Base-by-base conservation (phyloP, 192 early-diverging fungal genomes). In the Mortierella hygrophila region DNA sequence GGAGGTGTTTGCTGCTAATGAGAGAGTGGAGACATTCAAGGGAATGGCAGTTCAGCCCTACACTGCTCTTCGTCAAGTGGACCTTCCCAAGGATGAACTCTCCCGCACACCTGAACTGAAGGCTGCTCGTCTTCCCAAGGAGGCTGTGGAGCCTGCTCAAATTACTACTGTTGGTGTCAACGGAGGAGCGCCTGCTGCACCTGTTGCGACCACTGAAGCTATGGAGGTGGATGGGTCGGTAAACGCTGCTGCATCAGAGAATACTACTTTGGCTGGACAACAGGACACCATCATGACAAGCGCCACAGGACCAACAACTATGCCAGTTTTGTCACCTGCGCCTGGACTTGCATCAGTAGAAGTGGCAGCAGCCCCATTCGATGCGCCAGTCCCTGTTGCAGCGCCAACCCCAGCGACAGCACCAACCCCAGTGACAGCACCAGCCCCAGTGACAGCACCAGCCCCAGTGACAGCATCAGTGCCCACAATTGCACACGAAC, bases 1-100 rank as follows among this genome's bases (percentile, higher is more conserved):
- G 83, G 83, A 85, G 35, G 83, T 85, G 18, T 77, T 69, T 68
- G 74, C 78, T 60, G 78, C 83, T 1, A 85, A 85, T 70, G 78
- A 76, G 57, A 57, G 83, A 37, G 83, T 85, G 0, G 83, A 85
- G 41, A 16, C 54, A 11, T 80, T 68, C 75, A 80, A 75, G 38
- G 78, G 60, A 21, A 85, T 85, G 83, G 68, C 78, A 9, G 83
- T 85, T 9, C 78, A 80, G 63, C 83, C 83, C 23, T 80, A 85
- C 26, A 20, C 73, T 26, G 55, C 15, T 40, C 74, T 85, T 4
- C 78, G 83, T 23, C 74, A 72, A n/a, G 38, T 85, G 21, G 78
- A 85, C 8, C 69, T 85, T 18, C 83, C 83, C 18, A 85, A 85
- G 78, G 78, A 85, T n/a, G 74, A 80, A 38, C 23, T 70, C 13